phyloP scores from a whole-genome alignment of 768 basidiomycete genomes.

The Tremella fuciformis region DNA sequence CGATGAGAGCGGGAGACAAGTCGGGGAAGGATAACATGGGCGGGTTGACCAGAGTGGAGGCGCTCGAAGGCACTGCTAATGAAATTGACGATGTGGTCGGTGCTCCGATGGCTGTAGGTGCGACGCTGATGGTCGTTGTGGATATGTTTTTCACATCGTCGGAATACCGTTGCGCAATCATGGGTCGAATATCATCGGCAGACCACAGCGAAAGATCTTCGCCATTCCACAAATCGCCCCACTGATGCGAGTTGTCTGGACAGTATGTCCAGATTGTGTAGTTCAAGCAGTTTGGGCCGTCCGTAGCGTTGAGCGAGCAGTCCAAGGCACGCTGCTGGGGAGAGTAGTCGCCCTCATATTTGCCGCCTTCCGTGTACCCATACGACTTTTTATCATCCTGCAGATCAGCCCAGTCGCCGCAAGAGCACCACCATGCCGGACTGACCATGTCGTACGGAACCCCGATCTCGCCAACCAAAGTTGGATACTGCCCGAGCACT shows the following conservation, averaged over 20 bases:
- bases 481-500: slow-evolving; percentile 66
- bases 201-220: slow-evolving; percentile 93
- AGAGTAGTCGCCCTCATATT: slow-evolving; percentile 70
- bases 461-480: slow-evolving; percentile 85
- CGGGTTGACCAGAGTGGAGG: no score
- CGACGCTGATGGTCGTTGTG: no score
- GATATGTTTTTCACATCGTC: slow-evolving; percentile 1
- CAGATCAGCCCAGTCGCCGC: slow-evolving; percentile 11
- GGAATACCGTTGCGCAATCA: slow-evolving; percentile 1
- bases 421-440: background rate
- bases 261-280: slow-evolving; percentile 54
- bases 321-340: slow-evolving; percentile 68
- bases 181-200: slow-evolving; percentile 59
- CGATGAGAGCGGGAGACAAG: background rate
- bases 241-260: slow-evolving; percentile 71
- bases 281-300: slow-evolving; percentile 54
- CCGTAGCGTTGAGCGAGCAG: slow-evolving; percentile 53
- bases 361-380: slow-evolving; percentile 64
- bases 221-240: slow-evolving; percentile 96
- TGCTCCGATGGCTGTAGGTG: background rate
- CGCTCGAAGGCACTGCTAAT: slow-evolving; percentile 1
- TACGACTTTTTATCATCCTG: slow-evolving; percentile 78
- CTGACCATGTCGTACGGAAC: slow-evolving; percentile 50
- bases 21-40: no score
- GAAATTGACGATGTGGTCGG: slow-evolving; percentile 14